phyloP scores from a whole-genome alignment of 768 basidiomycete species.

The Naganishia onofrii region DNA sequence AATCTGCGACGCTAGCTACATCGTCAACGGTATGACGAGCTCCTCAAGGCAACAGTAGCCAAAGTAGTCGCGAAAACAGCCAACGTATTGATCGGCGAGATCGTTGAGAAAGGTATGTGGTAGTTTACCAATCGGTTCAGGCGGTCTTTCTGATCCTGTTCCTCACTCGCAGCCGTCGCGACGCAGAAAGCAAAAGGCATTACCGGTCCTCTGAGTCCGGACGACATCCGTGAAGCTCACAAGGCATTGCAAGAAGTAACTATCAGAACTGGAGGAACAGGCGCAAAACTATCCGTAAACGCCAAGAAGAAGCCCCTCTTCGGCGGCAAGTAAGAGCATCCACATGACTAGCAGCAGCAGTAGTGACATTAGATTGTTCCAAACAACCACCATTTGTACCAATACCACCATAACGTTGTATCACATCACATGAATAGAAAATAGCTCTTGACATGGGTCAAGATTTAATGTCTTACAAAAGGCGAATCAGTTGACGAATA shows the following conservation, averaged over 20 bases:
- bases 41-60: conserved; percentile 12
- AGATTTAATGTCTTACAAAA: conserved; percentile 15
- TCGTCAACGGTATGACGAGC: conserved; percentile 20
- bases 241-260: conserved; percentile 5
- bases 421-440: conserved; percentile 1
- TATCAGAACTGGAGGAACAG: conserved; percentile 13
- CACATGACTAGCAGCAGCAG: background rate
- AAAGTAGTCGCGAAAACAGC: conserved; percentile 18
- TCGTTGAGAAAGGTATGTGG: conserved; percentile 4
- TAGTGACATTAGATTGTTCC: background rate
- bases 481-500: conserved; percentile 17
- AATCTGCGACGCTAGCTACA: no score
- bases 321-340: conserved; percentile 8
- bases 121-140: background rate
- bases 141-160: background rate
- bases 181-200: conserved; percentile 8
- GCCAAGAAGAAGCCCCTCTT: conserved; percentile 17
- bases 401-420: background rate
- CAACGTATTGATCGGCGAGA: conserved; percentile 18
- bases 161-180: conserved; percentile 1
- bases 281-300: conserved; percentile 3
- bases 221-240: conserved; percentile 21
- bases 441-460: background rate
- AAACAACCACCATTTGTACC: background rate
- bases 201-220: conserved; percentile 7